Evolutionary conservation across 768 basidiomycete genomes (phyloP).

Genomic region (Suillus tomentosus): DNA sequence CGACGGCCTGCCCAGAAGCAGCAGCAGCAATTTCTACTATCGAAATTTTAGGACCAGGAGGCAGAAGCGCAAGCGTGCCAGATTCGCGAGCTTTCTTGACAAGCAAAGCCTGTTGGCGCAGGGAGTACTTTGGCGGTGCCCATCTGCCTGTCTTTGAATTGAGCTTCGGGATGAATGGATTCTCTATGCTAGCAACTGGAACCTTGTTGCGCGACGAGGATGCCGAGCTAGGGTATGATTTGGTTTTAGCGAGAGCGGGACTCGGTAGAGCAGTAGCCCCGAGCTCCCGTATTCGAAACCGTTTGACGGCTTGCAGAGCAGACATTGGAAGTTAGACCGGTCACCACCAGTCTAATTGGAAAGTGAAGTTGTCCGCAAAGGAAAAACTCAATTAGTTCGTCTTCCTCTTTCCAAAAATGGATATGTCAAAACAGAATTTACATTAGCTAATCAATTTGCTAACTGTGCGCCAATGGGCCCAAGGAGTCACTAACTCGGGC

Average conservation of each 20-base stretch:
- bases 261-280: slow-evolving; percentile 18
- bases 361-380: not conserved
- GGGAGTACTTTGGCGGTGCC: slow-evolving; percentile 69
- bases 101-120: slow-evolving; percentile 77
- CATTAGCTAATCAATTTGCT: no score
- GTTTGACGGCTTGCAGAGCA: slow-evolving; percentile 23
- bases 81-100: slow-evolving; percentile 66
- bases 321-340: not conserved
- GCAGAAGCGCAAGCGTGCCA: slow-evolving; percentile 59
- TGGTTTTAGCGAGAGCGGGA: slow-evolving; percentile 17
- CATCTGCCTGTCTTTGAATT: slow-evolving; percentile 65
- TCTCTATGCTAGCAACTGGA: slow-evolving; percentile 36
- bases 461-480: no score
- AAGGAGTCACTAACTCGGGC: no score
- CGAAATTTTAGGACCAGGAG: slow-evolving; percentile 63
- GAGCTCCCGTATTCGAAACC: slow-evolving; percentile 29
- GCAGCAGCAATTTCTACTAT: slow-evolving; percentile 26
- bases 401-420: not conserved
- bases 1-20: slow-evolving; percentile 21
- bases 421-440: no score
- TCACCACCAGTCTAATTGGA: no score
- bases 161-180: slow-evolving; percentile 71
- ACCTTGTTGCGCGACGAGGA: slow-evolving; percentile 15
- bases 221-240: slow-evolving; percentile 12
- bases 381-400: not conserved